Base-by-base conservation (phyloP, 2,329 filamentous ascomycete species). In the Sphaceloma murrayae region DNA sequence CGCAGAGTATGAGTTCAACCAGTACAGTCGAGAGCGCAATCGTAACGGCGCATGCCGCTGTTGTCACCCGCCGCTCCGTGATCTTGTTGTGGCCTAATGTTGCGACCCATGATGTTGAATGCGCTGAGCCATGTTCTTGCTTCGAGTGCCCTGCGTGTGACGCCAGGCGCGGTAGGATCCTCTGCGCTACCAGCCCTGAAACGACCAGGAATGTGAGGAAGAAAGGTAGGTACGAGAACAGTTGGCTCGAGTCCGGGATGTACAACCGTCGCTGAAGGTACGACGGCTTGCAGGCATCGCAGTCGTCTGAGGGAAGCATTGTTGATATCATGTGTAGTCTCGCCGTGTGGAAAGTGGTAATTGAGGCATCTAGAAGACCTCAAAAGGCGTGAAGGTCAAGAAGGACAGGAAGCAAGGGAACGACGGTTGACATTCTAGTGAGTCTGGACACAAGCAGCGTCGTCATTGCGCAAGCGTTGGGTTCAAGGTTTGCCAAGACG, bases 1-100 rank as follows among this genome's bases (percentile, higher is more conserved):
- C 86, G 54, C 84, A 86, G 6, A 94, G 72, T 34, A 94, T 83
- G 52, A 94, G 66, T 62, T 88, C 80, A 2, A 79, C 85, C 34
- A 94, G 68, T 1, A 89, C 83, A 27, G 81, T 74, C 4, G 85
- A 82, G 6, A 93, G 70, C 1, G 78, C 85, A 26, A 91, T 75
- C 7, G 84, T 93, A 1, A 77, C 73, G 5, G 83, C 79, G 61
- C 93, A 93, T 1, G 82, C 78, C 46, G 73, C 64, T 9, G 53
- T 53, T 5, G 57, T 67, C 7, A 73, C 49, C n/a, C 56, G 58
- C 33, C 62, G 60, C 26, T 30, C 42, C 8, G 31, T 29, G 60
- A 57, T 44, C 56, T 55, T 24, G 54, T 49, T 43, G 46, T 49
- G 32, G 39, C 49, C 19, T 54, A 31, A 45, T 45, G 29, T 45